Base-by-base conservation (phyloP, 2,329 filamentous ascomycete genomes). In the Exserohilum rostratum region DNA sequence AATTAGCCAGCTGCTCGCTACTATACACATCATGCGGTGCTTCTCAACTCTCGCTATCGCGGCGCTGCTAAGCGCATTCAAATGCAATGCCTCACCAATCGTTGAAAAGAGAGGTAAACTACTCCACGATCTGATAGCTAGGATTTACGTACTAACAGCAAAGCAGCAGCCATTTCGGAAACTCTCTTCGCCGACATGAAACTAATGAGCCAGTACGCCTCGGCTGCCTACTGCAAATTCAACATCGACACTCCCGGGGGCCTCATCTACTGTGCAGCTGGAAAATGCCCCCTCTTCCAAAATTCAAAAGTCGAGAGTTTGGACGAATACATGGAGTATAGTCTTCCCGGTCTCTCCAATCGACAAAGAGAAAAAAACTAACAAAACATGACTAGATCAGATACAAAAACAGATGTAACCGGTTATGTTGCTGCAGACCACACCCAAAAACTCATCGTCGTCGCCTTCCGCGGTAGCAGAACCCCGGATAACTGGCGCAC, bases 401-500 rank as follows among this genome's bases (percentile, higher is more conserved):
- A 65, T 5, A 59, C 57, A 7, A 51, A 46, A 25, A 78, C 77
- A 10, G 78, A 81, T 47, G 76, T 79, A 0, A 77, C 79, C 2
- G 80, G 80, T 10, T 82, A 75, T 66, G 63, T 82, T 2, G 79
- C 78, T 4, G 62, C 73, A 15, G 80, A 82, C 60, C 59, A 71
- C 29, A 78, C 79, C 13, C 78, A 80, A 57, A 57, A 70, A 54
- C 73, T 83, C 50, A 83, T 90, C 50, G 80, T 89, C 46, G 68
- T 87, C 27, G 78, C 85, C 18, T 79, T 87, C 72, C 82, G 85
- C 38, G 87, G 87, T 58, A 83, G 81, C 52, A 70, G 70, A 51
- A 84, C 84, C 29, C 61, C 86, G 61, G 79, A 81, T 48, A 88
- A 89, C 78, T 88, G 82, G 80, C 78, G 88, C 60, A 79, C 83